Evolutionary conservation across 805 yeast species (phyloP), one percentile per base, ranked within the genome.

Genomic region (Saturnispora sanitii): DNA sequence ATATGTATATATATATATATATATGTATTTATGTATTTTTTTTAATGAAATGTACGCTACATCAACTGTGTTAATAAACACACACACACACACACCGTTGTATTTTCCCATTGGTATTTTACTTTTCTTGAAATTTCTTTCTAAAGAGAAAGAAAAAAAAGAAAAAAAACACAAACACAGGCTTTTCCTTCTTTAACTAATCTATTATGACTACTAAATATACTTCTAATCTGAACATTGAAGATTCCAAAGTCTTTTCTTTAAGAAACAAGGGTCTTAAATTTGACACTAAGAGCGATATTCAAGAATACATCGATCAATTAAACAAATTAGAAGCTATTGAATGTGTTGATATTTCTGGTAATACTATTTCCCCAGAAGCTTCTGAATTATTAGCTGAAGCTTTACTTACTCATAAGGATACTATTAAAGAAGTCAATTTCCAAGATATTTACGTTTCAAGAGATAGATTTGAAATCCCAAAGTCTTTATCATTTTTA

Each of bases 401-500:
- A 34, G 70, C 75, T 8, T 60, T 79, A 46, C 47, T 66, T n/a
- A 44, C 45, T 9, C 58, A 63, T 28, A 57, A 58, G 33, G 67
- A 66, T 38, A 66, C 75, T 43, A 65, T 77, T 52, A 72, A 67
- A 46, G 88, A 80, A 51, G 75, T 86, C 45, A 77, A 90, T 59
- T 77, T 92, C 50, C 88, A 94, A 38, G 99, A 92, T 61, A 72
- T 92, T 48, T 92, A 85, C 66, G 92, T 97, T 21, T 95, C 97
- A 11, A 75, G 99, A 57, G 73, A 90, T 49, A 87, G 86, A 53
- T 88, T 88, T 44, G 99, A 92, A 64, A 94, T 92, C 47, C 97
- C 96, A 17, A 73, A 77, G 48, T 77, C 95, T 4, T 71, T 92
- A 57, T 75, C 73, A 44, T 67, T 70, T 49, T 67, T 92, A 47